Percentiles rank a stretch among this genome's conserved stretches.
Evolutionary conservation across 306 rosid genomes (phyloP).

Genomic region (Myrica gale): DNA sequence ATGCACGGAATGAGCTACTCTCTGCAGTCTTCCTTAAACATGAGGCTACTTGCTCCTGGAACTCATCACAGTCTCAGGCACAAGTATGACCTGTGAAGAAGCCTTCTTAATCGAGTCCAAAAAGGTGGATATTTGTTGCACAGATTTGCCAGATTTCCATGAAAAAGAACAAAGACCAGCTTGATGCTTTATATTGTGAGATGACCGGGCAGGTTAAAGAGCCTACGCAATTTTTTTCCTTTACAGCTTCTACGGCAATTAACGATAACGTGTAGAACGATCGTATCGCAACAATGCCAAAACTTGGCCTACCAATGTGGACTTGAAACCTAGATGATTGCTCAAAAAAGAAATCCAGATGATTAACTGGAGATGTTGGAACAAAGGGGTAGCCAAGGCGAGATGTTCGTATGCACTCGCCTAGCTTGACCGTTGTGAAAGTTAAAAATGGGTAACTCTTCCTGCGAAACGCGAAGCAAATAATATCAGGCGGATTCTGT

Average conservation of each 20-base stretch:
- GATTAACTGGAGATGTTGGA: no score
- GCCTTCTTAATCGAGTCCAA: slow-evolving; percentile 9
- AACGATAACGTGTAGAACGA: neutral
- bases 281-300: neutral
- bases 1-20: slow-evolving; percentile 85
- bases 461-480: no score
- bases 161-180: slow-evolving; percentile 32
- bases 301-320: neutral
- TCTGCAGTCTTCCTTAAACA: slow-evolving; percentile 56
- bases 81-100: slow-evolving; percentile 10
- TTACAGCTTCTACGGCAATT: neutral
- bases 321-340: neutral
- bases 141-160: slow-evolving; percentile 1
- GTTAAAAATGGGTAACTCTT: no score
- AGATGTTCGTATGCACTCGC: no score
- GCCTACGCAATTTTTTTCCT: neutral
- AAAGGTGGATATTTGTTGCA: slow-evolving; percentile 4
- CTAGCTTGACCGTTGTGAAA: no score
- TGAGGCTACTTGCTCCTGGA: slow-evolving; percentile 21
- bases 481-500: no score
- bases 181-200: slow-evolving; percentile 57
- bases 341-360: neutral
- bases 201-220: slow-evolving; percentile 37
- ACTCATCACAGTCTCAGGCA: slow-evolving; percentile 24
- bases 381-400: no score